Evolutionary conservation across 1,284 basidiomycete species (phyloP), one percentile per base, ranked within the genome.

Genomic region (Xanthoconium separans): DNA sequence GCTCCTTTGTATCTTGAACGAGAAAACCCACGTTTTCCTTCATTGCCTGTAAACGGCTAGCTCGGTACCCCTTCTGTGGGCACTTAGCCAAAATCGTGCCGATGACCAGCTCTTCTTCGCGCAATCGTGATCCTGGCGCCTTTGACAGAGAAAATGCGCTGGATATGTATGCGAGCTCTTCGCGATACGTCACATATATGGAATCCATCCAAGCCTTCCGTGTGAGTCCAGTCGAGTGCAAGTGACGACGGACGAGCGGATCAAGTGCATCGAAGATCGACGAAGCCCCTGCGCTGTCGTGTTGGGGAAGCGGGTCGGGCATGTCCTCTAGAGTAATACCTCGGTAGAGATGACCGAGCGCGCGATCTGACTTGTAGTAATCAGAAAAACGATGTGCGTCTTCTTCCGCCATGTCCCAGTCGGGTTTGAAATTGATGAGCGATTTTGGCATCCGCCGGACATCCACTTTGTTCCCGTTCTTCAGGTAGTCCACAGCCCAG

Each of bases 401-500:
- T 7, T 42, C 33, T 12, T 54, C 53, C 3, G 44, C 33, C 51
- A 24, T 46, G 39, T 54, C 27, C 53, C 53, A 54, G 39, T 54
- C 52, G 13, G 53, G 53, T 39, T 55, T 55, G 52, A 55, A 55
- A n/a, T 27, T 47, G 27, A 55, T 55, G 31, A 55, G 52, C n/a
- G 39, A 24, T 24, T 6, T 24, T n/a, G 53, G 53, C 51, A 54
- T 24, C 29, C 54, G 12, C 3, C 33, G 31, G 9, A 55, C 54
- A 24, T 55, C 52, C 4, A 55, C 53, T 27, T 47, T 55, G 27
- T 55, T 55, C 20, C 53, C 53, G 11, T 55, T 55, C 44, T 55
- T 55, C 4, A 43, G 51, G 24, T 55, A 55, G 39, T 55, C 52
- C 22, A 55, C 53, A 2, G 53, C 53, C 44, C 40, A 37, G n/a